phyloP scores from a whole-genome alignment of 495 filamentous ascomycete genomes.

The Neurospora hispaniola region DNA sequence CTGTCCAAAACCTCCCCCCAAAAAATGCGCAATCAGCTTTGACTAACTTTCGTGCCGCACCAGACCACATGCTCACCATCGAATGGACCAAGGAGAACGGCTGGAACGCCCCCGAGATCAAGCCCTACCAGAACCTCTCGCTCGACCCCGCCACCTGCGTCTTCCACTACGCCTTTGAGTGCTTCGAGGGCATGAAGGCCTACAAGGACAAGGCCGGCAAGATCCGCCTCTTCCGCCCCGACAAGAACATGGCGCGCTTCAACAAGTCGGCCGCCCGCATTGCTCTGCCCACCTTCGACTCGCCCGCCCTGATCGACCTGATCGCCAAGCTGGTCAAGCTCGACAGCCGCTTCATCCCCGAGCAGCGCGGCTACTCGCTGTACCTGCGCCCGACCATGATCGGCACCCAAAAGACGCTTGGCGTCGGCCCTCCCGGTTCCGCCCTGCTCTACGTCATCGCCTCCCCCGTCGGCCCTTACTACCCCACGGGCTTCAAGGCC shows the following conservation, averaged over 20 bases:
- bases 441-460: conserved; percentile 92
- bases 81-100: conserved; percentile 76
- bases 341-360: conserved; percentile 81
- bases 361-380: conserved; percentile 74
- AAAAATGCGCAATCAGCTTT: not conserved
- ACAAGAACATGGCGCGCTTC: conserved; percentile 90
- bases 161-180: conserved; percentile 96
- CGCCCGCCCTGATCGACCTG: conserved; percentile 60
- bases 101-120: conserved; percentile 73
- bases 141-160: conserved; percentile 95
- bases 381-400: conserved; percentile 97
- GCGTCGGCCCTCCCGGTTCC: conserved; percentile 80
- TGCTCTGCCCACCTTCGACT: conserved; percentile 74
- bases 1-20: not conserved
- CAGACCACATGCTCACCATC: conserved; percentile 92
- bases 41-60: not conserved
- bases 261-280: conserved; percentile 85
- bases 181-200: conserved; percentile 98
- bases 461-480: conserved; percentile 94
- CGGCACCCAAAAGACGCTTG: conserved; percentile 86
- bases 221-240: conserved; percentile 83
- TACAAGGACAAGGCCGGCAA: conserved; percentile 70
- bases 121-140: conserved; percentile 91
- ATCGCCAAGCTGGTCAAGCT: conserved; percentile 68
- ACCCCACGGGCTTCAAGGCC: conserved; percentile 95